These are phyloP conservation scores for Sporothrix euskadiensis DNA, from an alignment of 2,329 filamentous ascomycete species.

Conservation along the genomic window DNA sequence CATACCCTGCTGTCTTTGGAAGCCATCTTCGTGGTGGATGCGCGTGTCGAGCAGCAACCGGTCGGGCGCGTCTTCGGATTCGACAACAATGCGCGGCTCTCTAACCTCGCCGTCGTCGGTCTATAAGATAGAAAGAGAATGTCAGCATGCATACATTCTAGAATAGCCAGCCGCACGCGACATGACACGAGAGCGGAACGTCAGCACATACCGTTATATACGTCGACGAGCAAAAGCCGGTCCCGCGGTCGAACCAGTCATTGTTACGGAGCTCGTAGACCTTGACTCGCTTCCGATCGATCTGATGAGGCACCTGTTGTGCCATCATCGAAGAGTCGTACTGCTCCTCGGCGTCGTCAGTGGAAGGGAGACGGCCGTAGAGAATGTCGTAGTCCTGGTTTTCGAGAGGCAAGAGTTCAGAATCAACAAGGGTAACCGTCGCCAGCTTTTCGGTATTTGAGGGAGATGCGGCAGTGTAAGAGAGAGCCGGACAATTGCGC, in stretches of 20 bases:
- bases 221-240: conserved; percentile 86
- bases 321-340: conserved; percentile 68
- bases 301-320: conserved; percentile 69
- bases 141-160: conserved; percentile 35
- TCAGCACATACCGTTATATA: conserved; percentile 66
- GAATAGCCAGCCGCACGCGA: conserved; percentile 9
- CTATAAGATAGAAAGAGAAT: conserved; percentile 18
- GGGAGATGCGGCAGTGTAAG: conserved; percentile 26
- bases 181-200: conserved; percentile 3
- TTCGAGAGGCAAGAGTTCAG: conserved; percentile 60
- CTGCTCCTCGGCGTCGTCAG: conserved; percentile 50
- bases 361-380: conserved; percentile 48
- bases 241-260: conserved; percentile 98
- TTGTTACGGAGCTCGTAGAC: conserved; percentile 98
- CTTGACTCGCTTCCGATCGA: conserved; percentile 81
- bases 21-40: conserved; percentile 91
- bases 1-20: conserved; percentile 95
- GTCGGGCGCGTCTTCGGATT: conserved; percentile 88
- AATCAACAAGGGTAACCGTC: conserved; percentile 55
- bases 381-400: conserved; percentile 58
- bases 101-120: conserved; percentile 58
- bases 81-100: conserved; percentile 84
- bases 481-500: conserved; percentile 23
- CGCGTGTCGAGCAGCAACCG: conserved; percentile 83
- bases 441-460: conserved; percentile 49